phyloP scores from a whole-genome alignment of 768 basidiomycete species.

The Filobasidium wieringae region DNA sequence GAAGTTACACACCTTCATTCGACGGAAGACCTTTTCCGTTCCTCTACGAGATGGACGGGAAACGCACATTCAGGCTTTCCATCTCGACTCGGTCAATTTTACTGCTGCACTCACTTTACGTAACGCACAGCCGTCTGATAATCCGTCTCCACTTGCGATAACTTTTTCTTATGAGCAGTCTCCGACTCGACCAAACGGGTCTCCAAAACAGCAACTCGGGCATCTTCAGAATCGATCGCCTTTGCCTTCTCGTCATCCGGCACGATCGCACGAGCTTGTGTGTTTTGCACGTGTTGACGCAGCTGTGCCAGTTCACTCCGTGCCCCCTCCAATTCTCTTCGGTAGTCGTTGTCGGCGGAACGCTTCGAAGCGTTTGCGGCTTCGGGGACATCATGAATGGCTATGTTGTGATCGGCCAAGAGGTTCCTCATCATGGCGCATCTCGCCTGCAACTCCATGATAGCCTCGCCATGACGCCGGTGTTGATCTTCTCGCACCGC shows the following conservation, averaged over 20 bases:
- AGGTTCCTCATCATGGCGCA: conserved; percentile 70
- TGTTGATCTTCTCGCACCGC: neutral
- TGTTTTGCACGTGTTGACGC: too few relatives aligned
- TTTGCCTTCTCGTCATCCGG: too few relatives aligned
- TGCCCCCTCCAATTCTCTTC: too few relatives aligned
- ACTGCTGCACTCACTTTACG: conserved; percentile 51
- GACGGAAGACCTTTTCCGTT: conserved; percentile 93
- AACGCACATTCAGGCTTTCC: neutral
- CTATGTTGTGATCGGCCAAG: conserved; percentile 75
- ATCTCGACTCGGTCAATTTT: neutral
- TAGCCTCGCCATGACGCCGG: neutral
- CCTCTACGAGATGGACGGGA: conserved; percentile 44
- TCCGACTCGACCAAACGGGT: conserved; percentile 68
- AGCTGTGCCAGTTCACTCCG: too few relatives aligned
- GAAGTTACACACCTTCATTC: conserved; percentile 56
- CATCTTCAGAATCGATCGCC: too few relatives aligned
- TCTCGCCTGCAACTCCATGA: conserved; percentile 59
- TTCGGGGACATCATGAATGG: conserved; percentile 65
- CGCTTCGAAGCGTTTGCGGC: too few relatives aligned
- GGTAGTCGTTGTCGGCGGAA: too few relatives aligned
- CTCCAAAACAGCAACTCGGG: conserved; percentile 53
- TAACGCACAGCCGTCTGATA: conserved; percentile 95
- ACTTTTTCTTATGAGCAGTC: conserved; percentile 59
- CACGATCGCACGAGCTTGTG: too few relatives aligned
- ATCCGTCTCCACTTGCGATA: conserved; percentile 84